Conservation (phyloP, 345 rosid genomes). For the Acer saccharum region DNA sequence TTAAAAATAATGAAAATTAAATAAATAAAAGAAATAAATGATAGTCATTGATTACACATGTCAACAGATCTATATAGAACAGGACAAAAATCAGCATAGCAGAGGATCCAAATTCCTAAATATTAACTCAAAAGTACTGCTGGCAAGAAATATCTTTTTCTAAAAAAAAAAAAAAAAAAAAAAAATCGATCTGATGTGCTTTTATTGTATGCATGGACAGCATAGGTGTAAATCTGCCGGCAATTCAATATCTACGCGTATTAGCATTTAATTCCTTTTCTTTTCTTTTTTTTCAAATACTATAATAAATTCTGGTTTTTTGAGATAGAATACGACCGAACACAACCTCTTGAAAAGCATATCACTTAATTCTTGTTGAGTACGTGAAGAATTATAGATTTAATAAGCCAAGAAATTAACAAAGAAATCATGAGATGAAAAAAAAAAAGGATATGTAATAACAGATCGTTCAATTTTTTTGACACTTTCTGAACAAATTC, state of each 20-base stretch:
- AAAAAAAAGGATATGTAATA: neutral
- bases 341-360: no score
- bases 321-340: no score
- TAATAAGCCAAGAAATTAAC: neutral
- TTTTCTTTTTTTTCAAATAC: no score
- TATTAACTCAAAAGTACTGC: neutral
- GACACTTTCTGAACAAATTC: constrained; percentile 11
- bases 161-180: no score
- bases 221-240: neutral
- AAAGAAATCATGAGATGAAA: neutral
- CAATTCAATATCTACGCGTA: neutral
- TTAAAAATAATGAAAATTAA: no score
- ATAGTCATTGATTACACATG: no score
- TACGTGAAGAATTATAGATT: neutral
- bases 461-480: constrained; percentile 6
- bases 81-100: no score
- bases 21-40: no score
- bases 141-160: neutral
- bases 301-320: no score
- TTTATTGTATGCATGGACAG: neutral
- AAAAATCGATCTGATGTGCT: neutral
- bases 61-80: no score
- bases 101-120: no score
- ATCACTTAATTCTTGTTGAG: no score
- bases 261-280: neutral